Conservation (phyloP, 1,139 yeast genomes). For the Geotrichum australiense region DNA sequence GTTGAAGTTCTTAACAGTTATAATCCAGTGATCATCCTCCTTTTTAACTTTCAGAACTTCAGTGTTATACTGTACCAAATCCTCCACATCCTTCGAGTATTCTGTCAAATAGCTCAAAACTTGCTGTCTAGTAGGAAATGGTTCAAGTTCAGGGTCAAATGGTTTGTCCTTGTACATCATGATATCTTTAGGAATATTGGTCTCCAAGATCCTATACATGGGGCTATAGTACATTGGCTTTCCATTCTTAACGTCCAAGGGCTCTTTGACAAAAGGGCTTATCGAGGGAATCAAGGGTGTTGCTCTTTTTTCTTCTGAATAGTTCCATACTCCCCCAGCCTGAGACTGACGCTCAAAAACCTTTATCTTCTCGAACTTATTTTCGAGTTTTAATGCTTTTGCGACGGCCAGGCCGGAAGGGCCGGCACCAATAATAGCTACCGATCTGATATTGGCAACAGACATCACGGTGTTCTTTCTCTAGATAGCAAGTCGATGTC, state of each 20-base stretch:
- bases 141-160: slow-evolving; percentile 40
- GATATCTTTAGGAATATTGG: slow-evolving; percentile 52
- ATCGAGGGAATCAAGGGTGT: slow-evolving; percentile 23
- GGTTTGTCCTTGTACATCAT: slow-evolving; percentile 51
- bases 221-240: slow-evolving; percentile 37
- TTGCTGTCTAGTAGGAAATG: slow-evolving; percentile 46
- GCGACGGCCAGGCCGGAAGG: slow-evolving; percentile 59
- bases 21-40: slow-evolving; percentile 38
- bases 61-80: slow-evolving; percentile 35
- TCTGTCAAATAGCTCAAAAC: slow-evolving; percentile 43
- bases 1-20: slow-evolving; percentile 29
- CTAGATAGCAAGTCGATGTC: not conserved
- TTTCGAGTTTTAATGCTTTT: slow-evolving; percentile 46
- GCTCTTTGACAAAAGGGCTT: slow-evolving; percentile 22
- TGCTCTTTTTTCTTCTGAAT: slow-evolving; percentile 20
- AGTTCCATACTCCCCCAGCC: slow-evolving; percentile 50
- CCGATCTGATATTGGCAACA: slow-evolving; percentile 8
- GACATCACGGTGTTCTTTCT: not conserved
- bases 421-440: slow-evolving; percentile 51
- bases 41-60: slow-evolving; percentile 35
- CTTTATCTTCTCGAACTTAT: slow-evolving; percentile 39
- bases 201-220: slow-evolving; percentile 47
- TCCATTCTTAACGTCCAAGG: slow-evolving; percentile 19
- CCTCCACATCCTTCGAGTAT: slow-evolving; percentile 40
- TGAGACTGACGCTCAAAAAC: slow-evolving; percentile 46